A percentile compares a stretch with the other conserved stretches of the same genome.
phyloP scores from a whole-genome alignment of 148 eudicot genomes.

The Hydrangea macrophylla region DNA sequence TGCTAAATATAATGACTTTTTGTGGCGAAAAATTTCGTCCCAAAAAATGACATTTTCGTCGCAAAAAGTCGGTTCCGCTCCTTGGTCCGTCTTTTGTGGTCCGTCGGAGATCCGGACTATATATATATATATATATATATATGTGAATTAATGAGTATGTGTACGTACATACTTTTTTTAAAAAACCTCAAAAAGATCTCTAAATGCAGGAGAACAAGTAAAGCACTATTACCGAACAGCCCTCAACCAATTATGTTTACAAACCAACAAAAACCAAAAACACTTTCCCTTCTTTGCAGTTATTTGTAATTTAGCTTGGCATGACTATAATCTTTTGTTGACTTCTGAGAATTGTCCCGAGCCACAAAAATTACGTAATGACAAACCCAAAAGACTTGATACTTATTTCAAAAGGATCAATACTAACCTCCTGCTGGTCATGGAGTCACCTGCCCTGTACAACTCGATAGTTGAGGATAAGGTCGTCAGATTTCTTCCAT shows the following conservation, averaged over 20 bases:
- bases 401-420: not conserved
- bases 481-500: slow-evolving; percentile 92
- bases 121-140: too few species aligned
- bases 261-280: too few species aligned
- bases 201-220: not conserved
- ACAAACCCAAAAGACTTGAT: not conserved
- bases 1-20: too few species aligned
- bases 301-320: not conserved
- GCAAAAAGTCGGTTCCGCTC: too few species aligned
- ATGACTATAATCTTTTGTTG: not conserved
- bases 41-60: too few species aligned
- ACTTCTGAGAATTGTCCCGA: not conserved
- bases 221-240: not conserved
- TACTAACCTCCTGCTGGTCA: slow-evolving; percentile 28
- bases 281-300: too few species aligned
- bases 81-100: too few species aligned
- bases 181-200: not conserved
- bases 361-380: not conserved
- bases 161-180: too few species aligned
- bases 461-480: slow-evolving; percentile 73
- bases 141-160: too few species aligned
- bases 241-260: not conserved
- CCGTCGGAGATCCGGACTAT: too few species aligned
- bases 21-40: too few species aligned
- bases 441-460: slow-evolving; percentile 54